phyloP scores from a whole-genome alignment of 306 rosid species.

The Lotus japonicus region DNA sequence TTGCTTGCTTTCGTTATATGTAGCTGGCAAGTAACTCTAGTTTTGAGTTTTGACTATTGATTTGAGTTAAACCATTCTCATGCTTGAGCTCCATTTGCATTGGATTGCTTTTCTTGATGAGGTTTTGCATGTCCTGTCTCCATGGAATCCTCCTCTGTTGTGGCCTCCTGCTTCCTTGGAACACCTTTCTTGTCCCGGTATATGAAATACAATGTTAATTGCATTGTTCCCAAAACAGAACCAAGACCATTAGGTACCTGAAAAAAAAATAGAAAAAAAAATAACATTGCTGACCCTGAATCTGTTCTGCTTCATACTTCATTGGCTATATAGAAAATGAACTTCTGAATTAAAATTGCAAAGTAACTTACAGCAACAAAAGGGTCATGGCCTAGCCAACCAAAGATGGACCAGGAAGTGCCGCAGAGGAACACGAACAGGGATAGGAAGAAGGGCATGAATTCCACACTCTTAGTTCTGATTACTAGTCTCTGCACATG shows the following conservation, averaged over 20 bases:
- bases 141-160: constrained; percentile 30
- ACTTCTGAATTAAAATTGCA: background rate
- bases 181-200: constrained; percentile 42
- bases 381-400: constrained; percentile 77
- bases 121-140: constrained; percentile 57
- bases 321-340: background rate
- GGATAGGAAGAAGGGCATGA: constrained; percentile 88
- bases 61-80: background rate
- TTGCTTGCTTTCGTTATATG: too few relatives aligned
- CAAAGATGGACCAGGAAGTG: constrained; percentile 79
- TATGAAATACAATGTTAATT: constrained; percentile 64
- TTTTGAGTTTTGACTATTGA: background rate
- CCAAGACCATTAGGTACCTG: constrained; percentile 78
- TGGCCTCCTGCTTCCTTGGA: constrained; percentile 31
- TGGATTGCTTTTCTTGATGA: constrained; percentile 23
- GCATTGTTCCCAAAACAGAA: constrained; percentile 56
- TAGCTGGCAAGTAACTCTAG: too few relatives aligned
- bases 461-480: constrained; percentile 75
- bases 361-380: constrained; percentile 55
- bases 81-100: constrained; percentile 13
- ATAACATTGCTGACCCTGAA: background rate
- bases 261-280: background rate
- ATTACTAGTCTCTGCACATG: constrained; percentile 72
- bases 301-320: background rate
- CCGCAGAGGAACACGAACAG: constrained; percentile 84